These are phyloP conservation scores for Botrytis byssoidea DNA, from an alignment of 2,329 filamentous ascomycete species.

Conservation along the genomic window DNA sequence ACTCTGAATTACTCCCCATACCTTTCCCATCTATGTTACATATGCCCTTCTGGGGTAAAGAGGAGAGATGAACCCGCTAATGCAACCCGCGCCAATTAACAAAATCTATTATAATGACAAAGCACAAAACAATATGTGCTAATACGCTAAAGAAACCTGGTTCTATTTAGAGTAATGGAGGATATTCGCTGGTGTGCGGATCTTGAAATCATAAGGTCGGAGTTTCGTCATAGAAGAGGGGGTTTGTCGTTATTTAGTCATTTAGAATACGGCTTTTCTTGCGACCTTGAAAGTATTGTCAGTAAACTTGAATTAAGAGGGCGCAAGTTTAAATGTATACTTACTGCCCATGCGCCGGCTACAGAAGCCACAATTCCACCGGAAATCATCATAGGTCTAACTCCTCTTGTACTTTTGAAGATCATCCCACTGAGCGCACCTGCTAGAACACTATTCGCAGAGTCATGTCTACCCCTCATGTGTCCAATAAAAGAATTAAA, in stretches of 20 bases:
- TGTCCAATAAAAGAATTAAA: conserved; percentile 83
- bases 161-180: conserved; percentile 14
- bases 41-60: conserved; percentile 29
- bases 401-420: conserved; percentile 91
- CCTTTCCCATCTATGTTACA: conserved; percentile 39
- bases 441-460: conserved; percentile 81
- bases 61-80: conserved; percentile 41
- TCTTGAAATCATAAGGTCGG: conserved; percentile 15
- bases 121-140: conserved; percentile 32
- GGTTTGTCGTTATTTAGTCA: conserved; percentile 16
- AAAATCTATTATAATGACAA: conserved; percentile 38
- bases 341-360: conserved; percentile 87
- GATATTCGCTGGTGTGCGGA: conserved; percentile 11
- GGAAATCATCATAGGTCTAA: conserved; percentile 92
- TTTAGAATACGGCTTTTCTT: conserved; percentile 50
- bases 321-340: conserved; percentile 41
- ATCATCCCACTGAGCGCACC: conserved; percentile 87
- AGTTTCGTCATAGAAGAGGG: conserved; percentile 11
- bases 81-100: conserved; percentile 37
- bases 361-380: conserved; percentile 83
- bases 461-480: conserved; percentile 80
- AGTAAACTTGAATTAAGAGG: conserved; percentile 1
- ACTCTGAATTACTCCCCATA: conserved; percentile 29
- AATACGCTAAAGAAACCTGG: conserved; percentile 33
- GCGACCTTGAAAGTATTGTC: conserved; percentile 44